Evolutionary conservation across 805 yeast species (phyloP).

Genomic region (Candida sphagnicola): DNA sequence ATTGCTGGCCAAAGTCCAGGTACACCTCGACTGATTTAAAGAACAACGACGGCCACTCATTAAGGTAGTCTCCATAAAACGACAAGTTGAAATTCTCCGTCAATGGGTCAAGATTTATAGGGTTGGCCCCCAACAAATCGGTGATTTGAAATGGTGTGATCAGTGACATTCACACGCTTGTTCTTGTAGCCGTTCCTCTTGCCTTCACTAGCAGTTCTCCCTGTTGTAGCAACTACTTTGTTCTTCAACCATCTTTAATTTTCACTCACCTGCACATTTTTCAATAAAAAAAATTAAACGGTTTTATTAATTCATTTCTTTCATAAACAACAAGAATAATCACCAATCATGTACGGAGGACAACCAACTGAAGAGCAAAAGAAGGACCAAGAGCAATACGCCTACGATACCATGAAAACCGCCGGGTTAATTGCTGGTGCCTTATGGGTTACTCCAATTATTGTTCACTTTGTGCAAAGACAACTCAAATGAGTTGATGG

Average conservation of each 20-base stretch:
- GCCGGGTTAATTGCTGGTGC: constrained; percentile 65
- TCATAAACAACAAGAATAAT: background rate
- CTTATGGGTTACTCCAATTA: constrained; percentile 56
- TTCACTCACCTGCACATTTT: background rate
- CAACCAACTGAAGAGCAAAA: constrained; percentile 59
- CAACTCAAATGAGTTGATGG: constrained; percentile 26
- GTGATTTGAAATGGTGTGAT: constrained; percentile 83
- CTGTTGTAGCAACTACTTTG: too few species aligned
- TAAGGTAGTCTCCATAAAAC: constrained; percentile 79
- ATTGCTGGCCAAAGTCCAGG: constrained; percentile 12
- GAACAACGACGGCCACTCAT: constrained; percentile 84
- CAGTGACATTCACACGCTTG: constrained; percentile 94
- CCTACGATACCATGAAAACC: constrained; percentile 52
- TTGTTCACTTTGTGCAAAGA: constrained; percentile 50
- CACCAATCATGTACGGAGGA: constrained; percentile 42
- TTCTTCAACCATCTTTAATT: background rate
- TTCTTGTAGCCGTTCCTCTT: too few species aligned
- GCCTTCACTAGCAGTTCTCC: too few species aligned
- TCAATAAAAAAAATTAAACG: background rate
- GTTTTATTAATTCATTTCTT: too few species aligned
- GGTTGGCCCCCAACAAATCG: constrained; percentile 68
- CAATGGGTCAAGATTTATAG: constrained; percentile 79
- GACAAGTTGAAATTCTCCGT: constrained; percentile 88
- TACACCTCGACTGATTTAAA: constrained; percentile 61
- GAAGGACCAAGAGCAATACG: constrained; percentile 59